Conservation (phyloP, 768 basidiomycete genomes). For the Suillus tomentosus region DNA sequence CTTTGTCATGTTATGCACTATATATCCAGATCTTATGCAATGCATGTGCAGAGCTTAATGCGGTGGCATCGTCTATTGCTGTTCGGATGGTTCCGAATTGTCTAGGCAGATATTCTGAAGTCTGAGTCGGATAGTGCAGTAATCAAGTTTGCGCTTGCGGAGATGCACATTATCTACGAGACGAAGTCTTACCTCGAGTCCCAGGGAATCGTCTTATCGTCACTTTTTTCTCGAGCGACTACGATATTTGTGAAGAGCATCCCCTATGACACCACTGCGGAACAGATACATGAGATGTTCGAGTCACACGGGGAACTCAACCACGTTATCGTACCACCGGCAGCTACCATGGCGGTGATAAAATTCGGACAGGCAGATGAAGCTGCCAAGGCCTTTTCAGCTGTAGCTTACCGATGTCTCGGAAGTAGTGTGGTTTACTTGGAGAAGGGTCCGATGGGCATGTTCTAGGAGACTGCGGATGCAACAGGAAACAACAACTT, state of each 20-base stretch:
- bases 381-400: slow-evolving; percentile 74
- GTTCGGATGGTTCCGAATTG: slow-evolving; percentile 73
- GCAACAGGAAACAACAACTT: slow-evolving; percentile 25
- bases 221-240: slow-evolving; percentile 58
- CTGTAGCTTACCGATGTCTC: slow-evolving; percentile 82
- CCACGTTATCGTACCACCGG: slow-evolving; percentile 83
- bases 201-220: slow-evolving; percentile 66
- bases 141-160: slow-evolving; percentile 93
- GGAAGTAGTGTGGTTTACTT: slow-evolving; percentile 91
- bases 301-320: slow-evolving; percentile 68
- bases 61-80: slow-evolving; percentile 88
- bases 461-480: slow-evolving; percentile 55
- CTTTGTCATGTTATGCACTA: slow-evolving; percentile 20
- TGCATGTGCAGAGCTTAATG: slow-evolving; percentile 68
- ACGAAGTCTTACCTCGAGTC: slow-evolving; percentile 88
- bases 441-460: slow-evolving; percentile 86
- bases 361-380: slow-evolving; percentile 77
- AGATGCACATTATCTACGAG: slow-evolving; percentile 94
- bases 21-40: slow-evolving; percentile 22
- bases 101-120: slow-evolving; percentile 87
- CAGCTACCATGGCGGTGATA: slow-evolving; percentile 91
- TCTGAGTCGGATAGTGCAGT: slow-evolving; percentile 81
- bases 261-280: slow-evolving; percentile 22
- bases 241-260: slow-evolving; percentile 88
- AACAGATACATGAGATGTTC: slow-evolving; percentile 81